A percentile compares a stretch with the other conserved stretches of the same genome.
phyloP scores from a whole-genome alignment of 176 grass and related monocot genomes.

The Paspalum vaginatum region DNA sequence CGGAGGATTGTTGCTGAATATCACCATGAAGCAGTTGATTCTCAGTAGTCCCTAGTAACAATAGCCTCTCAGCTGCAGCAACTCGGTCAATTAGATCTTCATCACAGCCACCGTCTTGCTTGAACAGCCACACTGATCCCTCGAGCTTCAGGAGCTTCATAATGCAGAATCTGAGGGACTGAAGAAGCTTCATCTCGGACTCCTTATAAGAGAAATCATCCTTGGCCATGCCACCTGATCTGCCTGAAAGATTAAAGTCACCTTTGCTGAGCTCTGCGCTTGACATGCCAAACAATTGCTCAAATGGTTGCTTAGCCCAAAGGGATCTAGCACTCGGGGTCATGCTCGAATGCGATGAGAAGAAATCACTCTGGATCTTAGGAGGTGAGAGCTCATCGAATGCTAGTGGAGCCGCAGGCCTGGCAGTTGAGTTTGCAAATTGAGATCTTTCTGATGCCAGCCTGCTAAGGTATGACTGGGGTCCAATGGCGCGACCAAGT shows the following conservation, averaged over 20 bases:
- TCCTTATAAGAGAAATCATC: constrained; percentile 72
- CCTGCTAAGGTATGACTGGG: constrained; percentile 65
- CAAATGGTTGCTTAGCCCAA: constrained; percentile 93
- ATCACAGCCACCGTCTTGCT: constrained; percentile 76
- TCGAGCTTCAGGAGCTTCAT: constrained; percentile 78
- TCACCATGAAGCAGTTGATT: constrained; percentile 41
- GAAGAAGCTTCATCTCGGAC: constrained; percentile 75
- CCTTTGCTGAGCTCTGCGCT: constrained; percentile 53
- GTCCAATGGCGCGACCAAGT: constrained; percentile 64
- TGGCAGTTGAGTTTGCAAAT: constrained; percentile 57
- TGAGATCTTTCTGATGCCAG: constrained; percentile 70
- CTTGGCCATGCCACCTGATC: constrained; percentile 45
- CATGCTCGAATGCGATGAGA: constrained; percentile 56
- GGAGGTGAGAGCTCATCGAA: constrained; percentile 74
- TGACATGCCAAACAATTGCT: constrained; percentile 77
- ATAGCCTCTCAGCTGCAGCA: constrained; percentile 62
- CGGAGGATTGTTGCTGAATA: constrained; percentile 37
- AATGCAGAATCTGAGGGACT: constrained; percentile 78
- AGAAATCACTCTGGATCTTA: constrained; percentile 64
- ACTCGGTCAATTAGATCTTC: constrained; percentile 82
- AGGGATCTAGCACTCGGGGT: constrained; percentile 72
- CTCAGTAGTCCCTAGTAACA: constrained; percentile 46
- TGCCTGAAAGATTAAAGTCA: constrained; percentile 41
- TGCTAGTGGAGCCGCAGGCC: constrained; percentile 54
- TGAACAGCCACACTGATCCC: constrained; percentile 86